Conservation (phyloP, 164 flowering plant species). For the Aristolochia fimbriata region DNA sequence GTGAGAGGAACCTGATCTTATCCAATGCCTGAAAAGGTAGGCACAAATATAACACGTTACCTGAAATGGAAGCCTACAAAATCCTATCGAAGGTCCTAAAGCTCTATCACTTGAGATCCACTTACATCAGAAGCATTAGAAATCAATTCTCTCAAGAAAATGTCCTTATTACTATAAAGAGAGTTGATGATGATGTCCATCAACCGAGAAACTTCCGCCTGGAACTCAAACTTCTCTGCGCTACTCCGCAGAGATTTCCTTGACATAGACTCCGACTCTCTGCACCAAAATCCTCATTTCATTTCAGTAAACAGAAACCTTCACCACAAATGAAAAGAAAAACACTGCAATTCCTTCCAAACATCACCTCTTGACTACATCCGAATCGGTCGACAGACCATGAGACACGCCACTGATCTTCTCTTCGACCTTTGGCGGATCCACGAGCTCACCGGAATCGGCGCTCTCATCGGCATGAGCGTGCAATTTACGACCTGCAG, state of each 20-base stretch:
- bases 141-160: conserved; percentile 92
- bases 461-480: conserved; percentile 62
- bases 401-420: conserved; percentile 80
- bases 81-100: background rate
- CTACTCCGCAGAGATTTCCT: conserved; percentile 54
- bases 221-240: conserved; percentile 96
- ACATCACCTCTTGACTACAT: conserved; percentile 77
- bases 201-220: conserved; percentile 97
- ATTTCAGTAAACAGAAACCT: no score
- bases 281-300: conserved; percentile 16
- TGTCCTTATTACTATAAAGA: conserved; percentile 93
- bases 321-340: no score
- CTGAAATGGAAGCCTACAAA: background rate
- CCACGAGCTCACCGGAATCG: conserved; percentile 53
- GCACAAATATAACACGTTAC: background rate
- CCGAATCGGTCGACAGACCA: conserved; percentile 95
- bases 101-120: background rate
- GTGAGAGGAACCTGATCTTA: conserved; percentile 87
- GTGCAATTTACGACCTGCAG: conserved; percentile 62
- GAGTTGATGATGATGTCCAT: conserved; percentile 96
- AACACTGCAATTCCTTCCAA: no score
- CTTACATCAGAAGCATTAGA: conserved; percentile 98
- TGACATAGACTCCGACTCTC: conserved; percentile 93
- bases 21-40: conserved; percentile 65
- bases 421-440: conserved; percentile 92